Evolutionary conservation across 441 rosid species (phyloP).

Genomic region (Erysimum cheiri): DNA sequence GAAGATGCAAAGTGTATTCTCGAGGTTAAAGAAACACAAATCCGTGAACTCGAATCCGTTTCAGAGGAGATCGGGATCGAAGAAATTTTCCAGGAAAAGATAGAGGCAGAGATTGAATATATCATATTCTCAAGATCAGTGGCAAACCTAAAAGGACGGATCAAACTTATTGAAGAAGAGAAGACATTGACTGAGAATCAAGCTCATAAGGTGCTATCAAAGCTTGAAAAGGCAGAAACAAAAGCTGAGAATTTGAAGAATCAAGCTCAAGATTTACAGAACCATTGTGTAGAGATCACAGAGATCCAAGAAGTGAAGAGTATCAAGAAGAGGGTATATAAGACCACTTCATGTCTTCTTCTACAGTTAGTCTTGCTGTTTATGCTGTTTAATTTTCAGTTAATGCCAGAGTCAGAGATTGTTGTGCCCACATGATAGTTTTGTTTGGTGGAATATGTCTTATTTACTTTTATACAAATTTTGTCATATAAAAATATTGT

Average conservation of each 20-base stretch:
- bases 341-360: constrained; percentile 55
- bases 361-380: constrained; percentile 63
- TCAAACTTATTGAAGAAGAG: constrained; percentile 52
- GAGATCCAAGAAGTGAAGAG: constrained; percentile 55
- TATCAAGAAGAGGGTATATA: constrained; percentile 53
- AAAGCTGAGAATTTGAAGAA: constrained; percentile 55
- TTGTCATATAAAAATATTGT: background rate
- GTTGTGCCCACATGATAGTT: constrained; percentile 68
- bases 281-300: constrained; percentile 47
- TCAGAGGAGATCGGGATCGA: constrained; percentile 60
- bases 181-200: constrained; percentile 54
- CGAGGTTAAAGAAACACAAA: constrained; percentile 57
- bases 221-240: constrained; percentile 55
- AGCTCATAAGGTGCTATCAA: constrained; percentile 45
- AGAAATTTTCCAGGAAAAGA: constrained; percentile 68
- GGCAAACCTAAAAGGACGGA: constrained; percentile 47
- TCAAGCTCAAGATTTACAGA: constrained; percentile 59
- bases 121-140: constrained; percentile 52
- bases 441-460: constrained; percentile 45
- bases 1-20: constrained; percentile 58
- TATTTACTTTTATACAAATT: constrained; percentile 30
- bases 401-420: constrained; percentile 47
- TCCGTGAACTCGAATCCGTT: constrained; percentile 61
- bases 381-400: constrained; percentile 48
- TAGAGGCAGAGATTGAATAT: constrained; percentile 76